These are phyloP conservation scores for Sisymbrium irio DNA, from an alignment of 345 rosid species.

Conservation along the genomic window DNA sequence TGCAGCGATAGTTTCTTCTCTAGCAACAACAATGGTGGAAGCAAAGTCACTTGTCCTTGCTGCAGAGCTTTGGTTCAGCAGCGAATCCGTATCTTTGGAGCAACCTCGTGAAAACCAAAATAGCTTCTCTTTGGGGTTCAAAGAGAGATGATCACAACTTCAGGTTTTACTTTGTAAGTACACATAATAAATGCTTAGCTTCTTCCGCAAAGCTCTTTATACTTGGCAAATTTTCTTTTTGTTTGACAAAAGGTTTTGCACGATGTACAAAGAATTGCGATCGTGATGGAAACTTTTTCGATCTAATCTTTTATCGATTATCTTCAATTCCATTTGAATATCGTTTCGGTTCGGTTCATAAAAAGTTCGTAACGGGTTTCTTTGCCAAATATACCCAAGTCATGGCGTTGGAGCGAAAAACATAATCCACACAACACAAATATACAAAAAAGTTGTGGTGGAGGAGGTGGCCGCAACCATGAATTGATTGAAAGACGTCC, in stretches of 20 bases:
- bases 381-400: no score
- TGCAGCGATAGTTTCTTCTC: slow-evolving; percentile 59
- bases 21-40: slow-evolving; percentile 47
- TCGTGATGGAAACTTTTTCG: slow-evolving; percentile 13
- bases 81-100: slow-evolving; percentile 64
- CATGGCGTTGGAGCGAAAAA: no score
- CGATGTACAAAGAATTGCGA: slow-evolving; percentile 19
- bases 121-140: slow-evolving; percentile 12
- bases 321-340: slow-evolving; percentile 1
- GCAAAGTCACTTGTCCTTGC: slow-evolving; percentile 63
- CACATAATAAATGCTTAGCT: slow-evolving; percentile 8
- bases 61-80: slow-evolving; percentile 59
- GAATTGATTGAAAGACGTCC: no score
- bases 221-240: background rate
- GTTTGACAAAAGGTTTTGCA: background rate
- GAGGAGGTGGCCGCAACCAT: no score
- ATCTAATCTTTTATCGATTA: background rate
- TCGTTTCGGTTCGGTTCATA: no score
- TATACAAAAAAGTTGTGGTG: no score
- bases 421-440: no score
- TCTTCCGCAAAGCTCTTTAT: background rate
- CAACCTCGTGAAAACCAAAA: slow-evolving; percentile 41
- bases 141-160: slow-evolving; percentile 13
- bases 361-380: no score
- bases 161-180: slow-evolving; percentile 27